phyloP scores from a whole-genome alignment of 208 protist genomes.

The Trypanosoma scelopori region DNA sequence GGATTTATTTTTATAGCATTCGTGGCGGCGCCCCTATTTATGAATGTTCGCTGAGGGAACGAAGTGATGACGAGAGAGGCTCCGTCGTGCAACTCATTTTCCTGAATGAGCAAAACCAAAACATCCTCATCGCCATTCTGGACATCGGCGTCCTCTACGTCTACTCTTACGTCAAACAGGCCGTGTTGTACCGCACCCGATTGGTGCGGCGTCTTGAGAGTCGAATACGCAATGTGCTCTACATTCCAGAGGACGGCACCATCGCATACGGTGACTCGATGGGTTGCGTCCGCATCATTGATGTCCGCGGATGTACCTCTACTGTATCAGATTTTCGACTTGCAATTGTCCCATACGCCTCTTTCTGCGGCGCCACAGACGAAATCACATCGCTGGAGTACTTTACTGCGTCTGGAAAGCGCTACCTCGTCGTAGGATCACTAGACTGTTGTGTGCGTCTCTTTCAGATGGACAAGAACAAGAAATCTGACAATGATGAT shows the following conservation, averaged over 20 bases:
- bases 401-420: slow-evolving; percentile 6
- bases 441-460: slow-evolving; percentile 67
- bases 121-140: slow-evolving; percentile 63
- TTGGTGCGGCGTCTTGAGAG: slow-evolving; percentile 44
- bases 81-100: slow-evolving; percentile 68
- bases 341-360: not conserved
- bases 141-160: slow-evolving; percentile 70
- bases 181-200: slow-evolving; percentile 42
- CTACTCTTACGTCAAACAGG: slow-evolving; percentile 63
- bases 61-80: slow-evolving; percentile 48
- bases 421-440: slow-evolving; percentile 43
- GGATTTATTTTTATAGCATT: slow-evolving; percentile 78
- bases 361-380: slow-evolving; percentile 39
- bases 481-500: no score
- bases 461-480: slow-evolving; percentile 34
- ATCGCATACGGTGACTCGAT: slow-evolving; percentile 45
- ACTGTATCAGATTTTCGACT: slow-evolving; percentile 29
- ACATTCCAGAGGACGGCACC: slow-evolving; percentile 26
- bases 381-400: slow-evolving; percentile 27
- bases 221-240: slow-evolving; percentile 37
- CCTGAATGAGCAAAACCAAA: slow-evolving; percentile 70
- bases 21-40: slow-evolving; percentile 55
- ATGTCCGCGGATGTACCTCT: slow-evolving; percentile 37
- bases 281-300: slow-evolving; percentile 48
- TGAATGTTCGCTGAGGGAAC: slow-evolving; percentile 49